Evolutionary conservation across 768 basidiomycete genomes (phyloP).

Genomic region (Tylopilus vinaceipallidus): DNA sequence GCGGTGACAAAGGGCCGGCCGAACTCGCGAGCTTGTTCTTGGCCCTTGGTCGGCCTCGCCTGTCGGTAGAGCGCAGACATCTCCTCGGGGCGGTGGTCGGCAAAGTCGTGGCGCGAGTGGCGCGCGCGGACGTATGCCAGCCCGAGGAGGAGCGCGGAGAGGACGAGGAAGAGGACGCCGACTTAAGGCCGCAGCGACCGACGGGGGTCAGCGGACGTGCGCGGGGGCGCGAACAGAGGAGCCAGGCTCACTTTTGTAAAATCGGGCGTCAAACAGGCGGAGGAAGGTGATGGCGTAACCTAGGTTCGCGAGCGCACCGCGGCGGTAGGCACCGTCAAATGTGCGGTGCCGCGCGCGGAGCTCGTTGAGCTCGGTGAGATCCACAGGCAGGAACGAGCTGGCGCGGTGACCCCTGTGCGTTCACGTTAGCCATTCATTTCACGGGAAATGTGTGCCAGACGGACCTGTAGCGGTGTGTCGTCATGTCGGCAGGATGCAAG

Average conservation of each 20-base stretch:
- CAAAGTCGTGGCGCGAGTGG: conserved; percentile 74
- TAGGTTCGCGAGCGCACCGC: conserved; percentile 71
- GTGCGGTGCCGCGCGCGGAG: conserved; percentile 79
- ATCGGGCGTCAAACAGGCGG: conserved; percentile 73
- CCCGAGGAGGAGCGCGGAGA: conserved; percentile 60
- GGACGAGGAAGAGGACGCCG: conserved; percentile 62
- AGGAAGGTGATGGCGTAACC: conserved; percentile 74
- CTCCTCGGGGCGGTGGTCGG: conserved; percentile 49
- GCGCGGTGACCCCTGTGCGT: conserved; percentile 42
- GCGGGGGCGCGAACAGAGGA: not conserved
- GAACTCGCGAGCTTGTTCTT: conserved; percentile 59
- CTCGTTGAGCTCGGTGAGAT: conserved; percentile 65
- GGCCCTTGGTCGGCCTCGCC: conserved; percentile 56
- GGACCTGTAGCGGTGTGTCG: conserved; percentile 29
- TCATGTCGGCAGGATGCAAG: conserved; percentile 9
- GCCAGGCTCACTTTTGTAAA: conserved; percentile 60
- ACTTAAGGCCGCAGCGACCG: conserved; percentile 27
- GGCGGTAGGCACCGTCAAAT: conserved; percentile 78
- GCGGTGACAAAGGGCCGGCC: conserved; percentile 80
- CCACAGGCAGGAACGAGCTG: conserved; percentile 50
- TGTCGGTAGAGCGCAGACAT: conserved; percentile 26
- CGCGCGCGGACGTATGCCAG: conserved; percentile 59
- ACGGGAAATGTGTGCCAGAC: not conserved
- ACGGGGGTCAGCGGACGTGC: not conserved
- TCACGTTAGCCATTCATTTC: not conserved